These are phyloP conservation scores for Nothopassalora personata DNA, from an alignment of 2,329 filamentous ascomycete species.

Conservation along the genomic window DNA sequence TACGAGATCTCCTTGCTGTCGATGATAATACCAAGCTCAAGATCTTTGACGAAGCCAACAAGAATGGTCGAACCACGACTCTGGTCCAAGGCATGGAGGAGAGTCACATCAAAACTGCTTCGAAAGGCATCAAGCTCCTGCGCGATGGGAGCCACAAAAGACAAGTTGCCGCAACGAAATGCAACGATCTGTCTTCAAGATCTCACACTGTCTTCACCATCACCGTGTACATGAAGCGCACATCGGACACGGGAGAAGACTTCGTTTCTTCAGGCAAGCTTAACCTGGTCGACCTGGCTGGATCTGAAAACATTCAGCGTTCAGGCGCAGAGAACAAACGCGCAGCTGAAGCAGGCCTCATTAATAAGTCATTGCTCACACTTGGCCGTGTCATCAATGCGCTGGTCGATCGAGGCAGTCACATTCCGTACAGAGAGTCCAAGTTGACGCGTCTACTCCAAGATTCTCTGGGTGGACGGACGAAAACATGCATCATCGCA, in stretches of 20 bases:
- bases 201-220: constrained; percentile 98
- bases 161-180: constrained; percentile 99
- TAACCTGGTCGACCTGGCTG: constrained; percentile 92
- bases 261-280: constrained; percentile 87
- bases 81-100: constrained; percentile 98
- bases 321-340: constrained; percentile 98
- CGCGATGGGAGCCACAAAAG: constrained; percentile 86
- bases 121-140: constrained; percentile 80
- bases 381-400: constrained; percentile 96
- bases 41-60: constrained; percentile 86
- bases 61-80: constrained; percentile 77
- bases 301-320: constrained; percentile 94
- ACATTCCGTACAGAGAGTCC: constrained; percentile 91
- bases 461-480: constrained; percentile 90
- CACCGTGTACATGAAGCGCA: constrained; percentile 81
- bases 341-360: constrained; percentile 88
- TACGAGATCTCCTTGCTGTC: constrained; percentile 76
- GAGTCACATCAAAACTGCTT: constrained; percentile 78
- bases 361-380: constrained; percentile 96
- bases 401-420: constrained; percentile 78
- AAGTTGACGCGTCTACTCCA: constrained; percentile 92
- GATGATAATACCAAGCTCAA: constrained; percentile 86
- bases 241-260: constrained; percentile 78
- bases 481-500: constrained; percentile 98
- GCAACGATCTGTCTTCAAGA: constrained; percentile 94